A percentile compares a stretch with the other conserved stretches of the same genome.
Conservation (phyloP, 1,284 basidiomycete genomes). For the Ustilago crameri region DNA sequence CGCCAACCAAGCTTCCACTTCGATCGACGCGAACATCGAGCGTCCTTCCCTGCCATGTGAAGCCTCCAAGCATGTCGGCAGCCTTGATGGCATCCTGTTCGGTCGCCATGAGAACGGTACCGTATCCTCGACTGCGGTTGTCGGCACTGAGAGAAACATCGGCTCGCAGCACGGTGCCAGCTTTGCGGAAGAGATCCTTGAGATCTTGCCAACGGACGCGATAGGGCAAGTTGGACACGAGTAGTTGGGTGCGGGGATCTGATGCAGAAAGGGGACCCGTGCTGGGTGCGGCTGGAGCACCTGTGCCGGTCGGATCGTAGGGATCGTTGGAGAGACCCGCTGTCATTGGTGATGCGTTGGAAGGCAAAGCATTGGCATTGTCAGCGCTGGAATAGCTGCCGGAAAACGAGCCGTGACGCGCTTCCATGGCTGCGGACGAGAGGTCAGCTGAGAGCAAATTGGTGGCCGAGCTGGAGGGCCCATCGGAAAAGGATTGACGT, state of each 20-base stretch:
- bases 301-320: not conserved
- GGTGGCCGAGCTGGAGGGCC: conserved; percentile 16
- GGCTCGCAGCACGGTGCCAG: conserved; percentile 69
- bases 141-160: conserved; percentile 68
- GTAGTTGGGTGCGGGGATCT: conserved; percentile 83
- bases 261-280: conserved; percentile 57
- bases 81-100: conserved; percentile 68
- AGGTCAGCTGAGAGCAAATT: conserved; percentile 16
- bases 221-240: conserved; percentile 67
- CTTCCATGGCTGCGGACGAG: conserved; percentile 12
- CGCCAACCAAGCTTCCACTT: conserved; percentile 51
- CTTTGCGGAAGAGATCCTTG: conserved; percentile 68
- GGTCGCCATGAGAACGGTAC: conserved; percentile 65
- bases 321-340: conserved; percentile 3
- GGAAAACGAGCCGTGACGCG: conserved; percentile 30
- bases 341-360: not conserved
- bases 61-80: conserved; percentile 69
- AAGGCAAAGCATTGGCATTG: conserved; percentile 6
- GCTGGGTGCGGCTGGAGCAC: conserved; percentile 16
- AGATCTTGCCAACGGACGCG: conserved; percentile 69
- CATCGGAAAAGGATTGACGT: conserved; percentile 53
- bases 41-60: conserved; percentile 66
- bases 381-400: conserved; percentile 10
- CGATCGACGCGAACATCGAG: conserved; percentile 63
- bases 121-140: conserved; percentile 62